Evolutionary conservation across 2,329 filamentous ascomycete genomes (phyloP).

Genomic region (Berkeleyomyces basicola): DNA sequence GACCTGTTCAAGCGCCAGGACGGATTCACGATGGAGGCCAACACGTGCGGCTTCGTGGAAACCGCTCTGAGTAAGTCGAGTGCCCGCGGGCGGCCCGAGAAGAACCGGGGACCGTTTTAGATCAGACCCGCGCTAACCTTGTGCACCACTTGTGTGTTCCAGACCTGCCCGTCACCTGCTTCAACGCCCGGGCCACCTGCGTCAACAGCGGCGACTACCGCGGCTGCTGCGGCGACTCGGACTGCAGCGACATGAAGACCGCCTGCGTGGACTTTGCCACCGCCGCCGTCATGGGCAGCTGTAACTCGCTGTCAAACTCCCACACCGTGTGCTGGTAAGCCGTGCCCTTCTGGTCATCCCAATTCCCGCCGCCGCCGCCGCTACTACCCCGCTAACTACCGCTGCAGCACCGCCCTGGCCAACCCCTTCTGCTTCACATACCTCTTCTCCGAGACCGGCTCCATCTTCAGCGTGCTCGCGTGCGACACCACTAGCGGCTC

Average conservation of each 20-base stretch:
- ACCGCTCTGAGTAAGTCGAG: constrained; percentile 19
- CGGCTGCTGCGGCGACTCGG: constrained; percentile 20
- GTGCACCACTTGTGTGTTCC: not conserved
- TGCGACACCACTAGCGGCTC: constrained; percentile 18
- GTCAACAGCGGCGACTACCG: constrained; percentile 17
- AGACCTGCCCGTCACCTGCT: constrained; percentile 4
- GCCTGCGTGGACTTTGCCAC: constrained; percentile 20
- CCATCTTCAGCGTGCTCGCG: constrained; percentile 15
- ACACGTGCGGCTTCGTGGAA: constrained; percentile 21
- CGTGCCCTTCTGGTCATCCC: not conserved
- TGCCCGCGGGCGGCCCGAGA: not conserved
- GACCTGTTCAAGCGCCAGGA: constrained; percentile 18
- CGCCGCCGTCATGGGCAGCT: constrained; percentile 17
- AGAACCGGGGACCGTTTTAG: too few species aligned
- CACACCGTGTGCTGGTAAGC: constrained; percentile 24
- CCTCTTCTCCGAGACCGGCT: constrained; percentile 17
- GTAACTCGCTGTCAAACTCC: constrained; percentile 18
- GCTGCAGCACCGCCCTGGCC: constrained; percentile 13
- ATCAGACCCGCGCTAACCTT: not conserved
- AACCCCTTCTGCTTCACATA: constrained; percentile 20
- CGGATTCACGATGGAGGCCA: constrained; percentile 18
- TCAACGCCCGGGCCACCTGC: constrained; percentile 20
- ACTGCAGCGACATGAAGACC: constrained; percentile 21
- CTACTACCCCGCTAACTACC: not conserved
- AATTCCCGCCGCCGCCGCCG: not conserved